Base-by-base conservation (phyloP, 768 basidiomycete species). In the Antrodiella citrinella region DNA sequence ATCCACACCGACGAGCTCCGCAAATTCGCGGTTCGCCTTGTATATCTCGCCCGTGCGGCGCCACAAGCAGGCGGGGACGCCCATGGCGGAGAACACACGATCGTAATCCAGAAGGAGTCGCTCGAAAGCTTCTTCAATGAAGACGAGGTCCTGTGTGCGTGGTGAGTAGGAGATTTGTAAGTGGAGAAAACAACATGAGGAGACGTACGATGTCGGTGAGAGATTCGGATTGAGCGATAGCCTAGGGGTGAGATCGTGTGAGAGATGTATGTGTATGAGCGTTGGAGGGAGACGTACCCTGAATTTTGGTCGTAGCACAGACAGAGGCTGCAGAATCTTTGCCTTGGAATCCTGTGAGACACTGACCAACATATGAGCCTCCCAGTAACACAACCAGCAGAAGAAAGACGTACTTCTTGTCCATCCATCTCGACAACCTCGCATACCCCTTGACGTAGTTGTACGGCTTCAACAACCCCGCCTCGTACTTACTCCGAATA, bases 121-220 rank as follows among this genome's bases (percentile, higher is more conserved):
- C 65, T 99, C 95, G 60, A 98, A 97, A 0, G 89, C 93, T 68
- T 98, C 95, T 66, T 98, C 95, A 59, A 99, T 94, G 66, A 96
- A 95, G 11, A 98, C 89, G 22, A 96, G 77, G 66, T 99, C 95
- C 85, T 86, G 55, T 11, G 19, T 39, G 44, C 39, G 40, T 13
- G 45, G 43, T 11, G 26, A 21, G 10, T 45, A 30, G 20, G 38
- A 48, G 26, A n/a, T n/a, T n/a, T n/a, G n/a, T n/a, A n/a, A n/a
- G n/a, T n/a, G n/a, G n/a, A n/a, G n/a, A n/a, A n/a, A n/a, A n/a
- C n/a, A n/a, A n/a, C n/a, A n/a, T 44, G 22, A 38, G 13, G 19
- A 46, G 48, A 67, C 78, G 50, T 51, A 85, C 86, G 45, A 94
- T 76, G 63, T 94, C 89, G 47, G 81, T 79, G 51, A 94, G 71